Conservation (phyloP, 1,284 basidiomycete genomes). For the Boletus mariae region DNA sequence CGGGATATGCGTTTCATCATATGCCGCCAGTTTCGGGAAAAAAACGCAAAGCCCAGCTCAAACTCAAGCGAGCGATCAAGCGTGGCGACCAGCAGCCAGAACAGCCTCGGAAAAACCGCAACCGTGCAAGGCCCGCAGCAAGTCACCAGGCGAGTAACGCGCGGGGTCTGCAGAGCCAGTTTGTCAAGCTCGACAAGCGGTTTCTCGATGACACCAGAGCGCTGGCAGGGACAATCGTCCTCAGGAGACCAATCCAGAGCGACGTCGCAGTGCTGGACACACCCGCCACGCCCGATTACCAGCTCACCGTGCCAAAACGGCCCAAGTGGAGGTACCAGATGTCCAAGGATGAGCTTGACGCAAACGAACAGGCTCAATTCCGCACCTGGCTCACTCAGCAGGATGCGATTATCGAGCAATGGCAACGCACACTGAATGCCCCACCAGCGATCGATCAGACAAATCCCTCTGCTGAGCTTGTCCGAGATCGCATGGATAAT, state of each 20-base stretch:
- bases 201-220: conserved; percentile 64
- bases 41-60: conserved; percentile 66
- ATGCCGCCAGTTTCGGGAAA: conserved; percentile 62
- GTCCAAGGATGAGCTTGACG: conserved; percentile 83
- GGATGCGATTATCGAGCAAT: conserved; percentile 53
- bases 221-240: conserved; percentile 51
- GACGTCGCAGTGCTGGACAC: conserved; percentile 40
- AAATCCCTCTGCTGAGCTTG: not conserved
- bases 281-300: conserved; percentile 10
- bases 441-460: conserved; percentile 7
- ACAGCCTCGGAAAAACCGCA: conserved; percentile 17
- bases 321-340: conserved; percentile 84
- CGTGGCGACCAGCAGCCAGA: conserved; percentile 59
- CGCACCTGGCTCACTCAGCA: conserved; percentile 69
- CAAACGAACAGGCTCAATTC: conserved; percentile 78
- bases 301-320: conserved; percentile 54
- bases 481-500: conserved; percentile 2
- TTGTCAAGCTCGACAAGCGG: conserved; percentile 57
- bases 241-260: conserved; percentile 58
- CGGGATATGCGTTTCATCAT: conserved; percentile 14
- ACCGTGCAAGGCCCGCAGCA: conserved; percentile 3
- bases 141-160: conserved; percentile 19
- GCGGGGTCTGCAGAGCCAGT: conserved; percentile 66
- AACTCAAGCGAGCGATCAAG: conserved; percentile 78
- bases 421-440: conserved; percentile 39